Base-by-base conservation (phyloP, 257 asterid species). In the Solanum tarijense region DNA sequence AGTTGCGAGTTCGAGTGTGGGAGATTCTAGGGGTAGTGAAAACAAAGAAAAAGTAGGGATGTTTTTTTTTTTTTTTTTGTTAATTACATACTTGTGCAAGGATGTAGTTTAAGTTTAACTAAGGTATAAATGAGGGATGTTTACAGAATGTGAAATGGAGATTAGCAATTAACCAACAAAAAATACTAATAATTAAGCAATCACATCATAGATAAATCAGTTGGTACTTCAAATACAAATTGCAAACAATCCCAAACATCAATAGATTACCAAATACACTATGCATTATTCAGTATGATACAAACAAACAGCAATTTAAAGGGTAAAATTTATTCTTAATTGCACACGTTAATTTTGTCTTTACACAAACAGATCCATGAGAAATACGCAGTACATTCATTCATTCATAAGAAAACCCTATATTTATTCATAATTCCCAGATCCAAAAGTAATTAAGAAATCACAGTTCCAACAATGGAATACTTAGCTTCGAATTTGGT, bases 401-500 rank as follows among this genome's bases (percentile, higher is more conserved):
- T 35, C 38, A 36, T 36, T 58, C 68, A 60, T 9, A 8, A 11
- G 32, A 29, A 65, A 65, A 29, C 78, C 36, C 36, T 78, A 25
- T n/a, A 41, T 78, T 78, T 41, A 27, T 76, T 76, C 84, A 38
- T 76, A 41, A 78, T 23, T 3, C 20, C 25, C 66, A 79, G 84
- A 79, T 79, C 38, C 66, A 79, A 79, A 27, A n/a, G 27, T 76
- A 31, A 76, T 76, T 76, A 76, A 76, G 35, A 79, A 79, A 79
- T 29, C 41, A 95, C 93, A 35, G 93, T 91, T 71, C 95, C 99
- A 84, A 93, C 98, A 83, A 95, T 88, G 7, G 98, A 96, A 91
- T 97, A 97, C 94, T 97, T 97, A 74, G 98, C 98, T 96, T 97
- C 93, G 83, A 96, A 97, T 88, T 97, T 97, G 89, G 84, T 96